A percentile compares a stretch with the other conserved stretches of the same genome.
These are phyloP conservation scores for Pseudoscleropodium purum DNA, from an alignment of 225 moss, liverwort and hornwort genomes.

Conservation along the genomic window DNA sequence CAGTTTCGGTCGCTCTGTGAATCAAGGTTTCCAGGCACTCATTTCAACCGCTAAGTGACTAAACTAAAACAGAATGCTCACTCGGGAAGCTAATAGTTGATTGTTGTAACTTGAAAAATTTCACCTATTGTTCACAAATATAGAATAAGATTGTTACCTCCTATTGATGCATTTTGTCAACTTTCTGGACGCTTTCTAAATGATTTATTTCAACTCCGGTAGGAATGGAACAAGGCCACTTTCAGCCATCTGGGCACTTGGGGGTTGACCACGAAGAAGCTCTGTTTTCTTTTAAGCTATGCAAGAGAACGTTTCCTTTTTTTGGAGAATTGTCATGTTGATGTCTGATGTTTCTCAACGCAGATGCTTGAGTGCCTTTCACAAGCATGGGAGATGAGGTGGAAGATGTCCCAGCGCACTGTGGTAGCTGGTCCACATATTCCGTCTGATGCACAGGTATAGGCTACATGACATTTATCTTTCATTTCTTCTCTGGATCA, in stretches of 20 bases:
- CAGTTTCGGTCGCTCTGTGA: background rate
- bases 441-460: conserved; percentile 66
- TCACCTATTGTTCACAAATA: too few species aligned
- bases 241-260: background rate
- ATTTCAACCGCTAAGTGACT: background rate
- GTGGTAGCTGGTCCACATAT: conserved; percentile 55
- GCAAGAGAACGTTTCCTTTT: background rate
- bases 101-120: background rate
- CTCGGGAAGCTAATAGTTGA: background rate
- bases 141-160: too few species aligned
- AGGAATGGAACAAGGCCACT: background rate
- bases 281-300: background rate
- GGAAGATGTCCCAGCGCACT: conserved; percentile 43
- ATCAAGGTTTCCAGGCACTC: background rate
- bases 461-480: background rate
- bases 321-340: background rate
- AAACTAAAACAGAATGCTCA: background rate
- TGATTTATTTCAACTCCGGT: too few species aligned
- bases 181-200: background rate
- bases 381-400: conserved; percentile 92
- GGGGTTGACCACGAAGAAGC: background rate
- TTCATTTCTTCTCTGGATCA: background rate
- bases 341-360: background rate
- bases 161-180: background rate
- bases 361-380: conserved; percentile 88